Base-by-base conservation (phyloP, 495 filamentous ascomycete species). In the Hyphodiscus hymeniophilus region DNA sequence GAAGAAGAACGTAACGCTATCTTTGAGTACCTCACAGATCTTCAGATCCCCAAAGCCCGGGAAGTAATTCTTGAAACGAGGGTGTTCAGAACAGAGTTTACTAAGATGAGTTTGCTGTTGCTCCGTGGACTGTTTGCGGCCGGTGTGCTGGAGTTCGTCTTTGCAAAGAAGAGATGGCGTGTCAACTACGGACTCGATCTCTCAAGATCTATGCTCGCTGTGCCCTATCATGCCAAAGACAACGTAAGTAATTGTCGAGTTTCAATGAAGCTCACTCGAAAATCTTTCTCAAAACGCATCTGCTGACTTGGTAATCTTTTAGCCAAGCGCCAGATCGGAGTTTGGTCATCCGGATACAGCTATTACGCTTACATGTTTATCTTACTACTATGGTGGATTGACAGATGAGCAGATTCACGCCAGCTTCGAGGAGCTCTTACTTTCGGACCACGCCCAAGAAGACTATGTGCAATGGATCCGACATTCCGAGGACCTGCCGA, bases 261-360 rank as follows among this genome's bases (percentile, higher is more conserved):
- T n/a, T n/a, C n/a, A n/a, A n/a, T n/a, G n/a, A n/a, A n/a, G n/a
- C n/a, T n/a, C n/a, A n/a, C n/a, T n/a, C n/a, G n/a, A n/a, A n/a
- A n/a, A n/a, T n/a, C n/a, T n/a, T n/a, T n/a, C n/a, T n/a, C n/a
- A n/a, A n/a, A n/a, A n/a, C n/a, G n/a, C n/a, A n/a, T n/a, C n/a
- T n/a, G n/a, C n/a, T n/a, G n/a, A n/a, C n/a, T n/a, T n/a, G n/a
- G n/a, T n/a, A n/a, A n/a, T n/a, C n/a, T n/a, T n/a, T n/a, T n/a
- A n/a, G n/a, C n/a, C n/a, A n/a, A n/a, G n/a, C n/a, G n/a, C n/a
- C n/a, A n/a, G n/a, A n/a, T n/a, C 85, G 0, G 85, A 89, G 52
- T 89, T 84, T 60, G 80, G 82, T 30, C 83, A 90, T 51, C 84
- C 83, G 0, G 84, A 90, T 57, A 75, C 81, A 0, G 67, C 73